Evolutionary conservation across 306 rosid genomes (phyloP).

Genomic region (Benincasa hispida): DNA sequence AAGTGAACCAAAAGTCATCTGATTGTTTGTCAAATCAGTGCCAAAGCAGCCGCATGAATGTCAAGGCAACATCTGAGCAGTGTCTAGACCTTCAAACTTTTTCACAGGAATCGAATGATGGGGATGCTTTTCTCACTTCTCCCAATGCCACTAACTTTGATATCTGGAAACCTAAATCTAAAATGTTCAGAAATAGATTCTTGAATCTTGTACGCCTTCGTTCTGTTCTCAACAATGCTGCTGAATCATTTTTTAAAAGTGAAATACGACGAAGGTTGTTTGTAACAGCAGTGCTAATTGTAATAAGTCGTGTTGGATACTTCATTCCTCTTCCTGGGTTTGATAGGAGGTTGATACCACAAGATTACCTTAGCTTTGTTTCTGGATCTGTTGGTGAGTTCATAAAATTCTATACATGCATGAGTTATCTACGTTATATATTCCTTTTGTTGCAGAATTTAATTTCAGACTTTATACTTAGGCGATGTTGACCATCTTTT

Average conservation of each 20-base stretch:
- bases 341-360: constrained; percentile 91
- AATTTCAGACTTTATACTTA: not conserved
- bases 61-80: constrained; percentile 30
- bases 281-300: constrained; percentile 70
- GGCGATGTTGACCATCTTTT: not conserved
- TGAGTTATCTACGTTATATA: not conserved
- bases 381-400: constrained; percentile 86
- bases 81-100: constrained; percentile 17
- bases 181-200: constrained; percentile 49
- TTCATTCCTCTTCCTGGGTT: constrained; percentile 94
- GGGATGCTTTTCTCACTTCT: constrained; percentile 14
- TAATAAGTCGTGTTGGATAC: constrained; percentile 84
- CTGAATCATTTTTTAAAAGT: constrained; percentile 84
- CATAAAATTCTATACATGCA: not conserved
- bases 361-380: constrained; percentile 76
- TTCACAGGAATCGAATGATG: constrained; percentile 14
- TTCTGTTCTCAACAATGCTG: constrained; percentile 67
- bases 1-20: constrained; percentile 15
- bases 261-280: constrained; percentile 86
- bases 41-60: constrained; percentile 24
- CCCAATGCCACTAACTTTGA: not conserved
- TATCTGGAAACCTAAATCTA: constrained; percentile 12
- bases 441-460: not conserved
- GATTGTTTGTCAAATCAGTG: constrained; percentile 29
- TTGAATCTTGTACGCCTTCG: constrained; percentile 58